phyloP scores from a whole-genome alignment of 1,284 basidiomycete species.

The Apiotrichum domesticum region DNA sequence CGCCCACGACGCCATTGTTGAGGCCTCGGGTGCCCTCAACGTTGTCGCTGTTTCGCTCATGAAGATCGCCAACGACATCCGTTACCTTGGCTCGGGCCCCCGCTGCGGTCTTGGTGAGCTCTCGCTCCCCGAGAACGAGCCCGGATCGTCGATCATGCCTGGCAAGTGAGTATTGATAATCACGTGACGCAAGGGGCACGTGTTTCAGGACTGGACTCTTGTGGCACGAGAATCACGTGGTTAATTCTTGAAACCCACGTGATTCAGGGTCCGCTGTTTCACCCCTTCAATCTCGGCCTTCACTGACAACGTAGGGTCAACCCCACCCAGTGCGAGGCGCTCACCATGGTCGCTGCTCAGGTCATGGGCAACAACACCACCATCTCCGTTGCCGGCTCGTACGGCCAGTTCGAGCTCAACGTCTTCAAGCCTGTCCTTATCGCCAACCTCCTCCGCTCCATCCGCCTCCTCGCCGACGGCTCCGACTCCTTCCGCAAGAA shows the following conservation, averaged over 20 bases:
- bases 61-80: conserved; percentile 99
- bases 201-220: no score
- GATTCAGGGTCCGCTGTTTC: no score
- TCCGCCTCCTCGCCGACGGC: conserved; percentile 89
- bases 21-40: conserved; percentile 94
- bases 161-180: conserved; percentile 57
- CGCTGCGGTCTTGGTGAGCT: conserved; percentile 96
- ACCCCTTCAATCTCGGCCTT: no score
- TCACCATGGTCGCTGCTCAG: conserved; percentile 98
- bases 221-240: no score
- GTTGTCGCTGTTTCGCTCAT: conserved; percentile 90
- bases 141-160: conserved; percentile 99
- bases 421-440: conserved; percentile 99
- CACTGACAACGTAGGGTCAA: conserved; percentile 59
- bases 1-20: conserved; percentile 93
- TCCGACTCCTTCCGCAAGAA: conserved; percentile 90
- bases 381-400: conserved; percentile 87
- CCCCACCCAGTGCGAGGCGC: conserved; percentile 97
- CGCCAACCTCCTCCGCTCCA: conserved; percentile 94
- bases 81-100: conserved; percentile 95
- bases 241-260: no score
- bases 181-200: no score
- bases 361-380: conserved; percentile 97
- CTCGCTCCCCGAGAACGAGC: conserved; percentile 94
- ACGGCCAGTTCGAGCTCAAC: conserved; percentile 98